Percentiles rank a stretch among this genome's conserved stretches.
Conservation (phyloP, 2,329 filamentous ascomycete genomes). For the Diaporthe helianthi region DNA sequence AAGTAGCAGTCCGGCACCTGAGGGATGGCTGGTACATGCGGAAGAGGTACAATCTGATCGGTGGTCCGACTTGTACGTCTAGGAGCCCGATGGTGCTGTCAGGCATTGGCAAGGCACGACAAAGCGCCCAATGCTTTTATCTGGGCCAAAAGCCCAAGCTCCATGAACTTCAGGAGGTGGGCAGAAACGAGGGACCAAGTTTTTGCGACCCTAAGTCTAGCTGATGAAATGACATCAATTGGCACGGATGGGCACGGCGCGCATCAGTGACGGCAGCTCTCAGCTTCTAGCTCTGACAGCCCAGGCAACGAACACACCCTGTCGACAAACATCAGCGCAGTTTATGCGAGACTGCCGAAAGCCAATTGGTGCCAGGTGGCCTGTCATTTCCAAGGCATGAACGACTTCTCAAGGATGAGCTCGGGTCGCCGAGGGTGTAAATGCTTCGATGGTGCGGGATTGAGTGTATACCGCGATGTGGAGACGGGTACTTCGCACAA, state of each 20-base stretch:
- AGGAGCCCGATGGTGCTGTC: background rate
- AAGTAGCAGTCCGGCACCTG: too few species aligned
- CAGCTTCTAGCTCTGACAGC: background rate
- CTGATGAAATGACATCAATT: slow-evolving; percentile 13
- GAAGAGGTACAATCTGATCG: background rate
- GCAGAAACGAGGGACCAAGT: background rate
- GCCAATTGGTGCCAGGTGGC: slow-evolving; percentile 24
- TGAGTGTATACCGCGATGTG: slow-evolving; percentile 8
- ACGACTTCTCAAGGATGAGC: slow-evolving; percentile 16
- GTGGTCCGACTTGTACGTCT: background rate
- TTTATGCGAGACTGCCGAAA: slow-evolving; percentile 16
- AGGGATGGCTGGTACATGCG: background rate
- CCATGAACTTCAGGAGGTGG: slow-evolving; percentile 12
- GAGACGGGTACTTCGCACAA: background rate
- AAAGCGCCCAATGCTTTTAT: slow-evolving; percentile 7
- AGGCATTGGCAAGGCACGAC: background rate
- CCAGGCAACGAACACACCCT: background rate
- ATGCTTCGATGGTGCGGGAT: slow-evolving; percentile 13
- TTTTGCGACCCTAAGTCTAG: slow-evolving; percentile 9
- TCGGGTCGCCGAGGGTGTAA: background rate
- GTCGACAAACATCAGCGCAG: background rate
- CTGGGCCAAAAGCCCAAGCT: slow-evolving; percentile 6
- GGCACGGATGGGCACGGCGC: background rate
- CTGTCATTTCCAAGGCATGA: slow-evolving; percentile 27
- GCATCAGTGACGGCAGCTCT: slow-evolving; percentile 1